Percentiles rank a stretch among this genome's conserved stretches.
These are phyloP conservation scores for Paecilomyces niveus DNA, from an alignment of 2,329 filamentous ascomycete genomes.

Conservation along the genomic window DNA sequence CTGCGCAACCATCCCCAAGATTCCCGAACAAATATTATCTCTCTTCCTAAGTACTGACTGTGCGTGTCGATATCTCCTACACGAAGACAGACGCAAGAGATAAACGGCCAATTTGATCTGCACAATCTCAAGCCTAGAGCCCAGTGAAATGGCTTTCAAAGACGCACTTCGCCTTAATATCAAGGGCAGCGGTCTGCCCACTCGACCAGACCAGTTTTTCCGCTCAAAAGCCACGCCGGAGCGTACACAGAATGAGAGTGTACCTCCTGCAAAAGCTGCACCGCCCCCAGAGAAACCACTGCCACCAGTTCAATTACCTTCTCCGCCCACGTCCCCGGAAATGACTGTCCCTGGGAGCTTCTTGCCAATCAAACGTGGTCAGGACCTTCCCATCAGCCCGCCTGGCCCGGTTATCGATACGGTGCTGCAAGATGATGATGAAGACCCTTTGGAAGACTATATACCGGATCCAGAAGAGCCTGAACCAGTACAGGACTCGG, in stretches of 20 bases:
- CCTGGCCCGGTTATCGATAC: neutral
- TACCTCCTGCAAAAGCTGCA: neutral
- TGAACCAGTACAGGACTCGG: neutral
- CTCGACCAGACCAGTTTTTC: neutral
- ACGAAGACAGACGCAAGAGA: neutral
- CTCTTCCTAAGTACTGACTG: neutral
- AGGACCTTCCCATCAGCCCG: neutral
- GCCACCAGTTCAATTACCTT: neutral
- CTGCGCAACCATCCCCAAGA: neutral
- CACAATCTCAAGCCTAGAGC: neutral
- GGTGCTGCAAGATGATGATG: neutral
- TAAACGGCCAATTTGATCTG: neutral
- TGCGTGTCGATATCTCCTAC: neutral
- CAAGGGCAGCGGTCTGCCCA: neutral
- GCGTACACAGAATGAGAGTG: neutral
- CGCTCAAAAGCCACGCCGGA: neutral
- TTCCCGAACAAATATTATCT: neutral
- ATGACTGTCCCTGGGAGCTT: conserved; percentile 13
- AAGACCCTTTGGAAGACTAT: neutral
- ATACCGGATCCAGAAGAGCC: neutral
- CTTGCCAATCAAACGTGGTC: neutral
- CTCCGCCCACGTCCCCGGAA: conserved; percentile 3
- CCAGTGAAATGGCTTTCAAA: neutral
- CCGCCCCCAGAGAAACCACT: neutral
- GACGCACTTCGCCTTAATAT: neutral